These are phyloP conservation scores for Tubosaeta sp. DNA, from an alignment of 768 basidiomycete species.

Conservation along the genomic window DNA sequence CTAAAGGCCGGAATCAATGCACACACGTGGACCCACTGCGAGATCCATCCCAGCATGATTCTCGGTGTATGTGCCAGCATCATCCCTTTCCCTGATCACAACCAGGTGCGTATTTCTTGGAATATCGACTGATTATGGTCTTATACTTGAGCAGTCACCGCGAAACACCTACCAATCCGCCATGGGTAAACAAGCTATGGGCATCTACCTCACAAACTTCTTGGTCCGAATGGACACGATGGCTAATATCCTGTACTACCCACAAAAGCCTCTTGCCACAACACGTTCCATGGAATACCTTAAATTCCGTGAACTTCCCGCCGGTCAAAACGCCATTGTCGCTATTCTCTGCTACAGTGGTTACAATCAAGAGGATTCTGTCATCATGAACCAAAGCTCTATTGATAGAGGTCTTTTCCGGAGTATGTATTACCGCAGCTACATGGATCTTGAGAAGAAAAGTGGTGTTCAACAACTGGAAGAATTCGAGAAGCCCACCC, in stretches of 20 bases:
- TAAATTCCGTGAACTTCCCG: slow-evolving; percentile 96
- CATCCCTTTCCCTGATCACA: slow-evolving; percentile 99
- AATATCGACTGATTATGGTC: not conserved
- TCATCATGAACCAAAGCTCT: slow-evolving; percentile 99
- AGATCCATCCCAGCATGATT: slow-evolving; percentile 99
- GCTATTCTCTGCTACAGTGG: slow-evolving; percentile 98
- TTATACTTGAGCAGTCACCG: slow-evolving; percentile 63
- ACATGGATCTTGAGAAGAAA: slow-evolving; percentile 98
- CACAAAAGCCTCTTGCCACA: slow-evolving; percentile 97
- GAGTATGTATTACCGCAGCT: slow-evolving; percentile 97
- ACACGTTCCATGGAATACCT: slow-evolving; percentile 99
- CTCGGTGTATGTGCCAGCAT: slow-evolving; percentile 98
- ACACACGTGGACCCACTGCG: slow-evolving; percentile 97
- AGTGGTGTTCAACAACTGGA: slow-evolving; percentile 88
- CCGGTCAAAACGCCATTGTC: slow-evolving; percentile 98
- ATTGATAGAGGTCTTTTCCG: slow-evolving; percentile 98
- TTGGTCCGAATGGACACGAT: slow-evolving; percentile 99
- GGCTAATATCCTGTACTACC: slow-evolving; percentile 99
- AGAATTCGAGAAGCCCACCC: slow-evolving; percentile 94
- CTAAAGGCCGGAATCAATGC: slow-evolving; percentile 80
- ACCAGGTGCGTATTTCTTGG: slow-evolving; percentile 62
- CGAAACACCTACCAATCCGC: slow-evolving; percentile 99
- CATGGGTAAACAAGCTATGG: slow-evolving; percentile 99
- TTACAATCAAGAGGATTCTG: slow-evolving; percentile 99
- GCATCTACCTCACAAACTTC: slow-evolving; percentile 97